A percentile compares a stretch with the other conserved stretches of the same genome.
These are phyloP conservation scores for Stagonosporopsis cucurbitacearum DNA, from an alignment of 2,329 filamentous ascomycete genomes.

Conservation along the genomic window DNA sequence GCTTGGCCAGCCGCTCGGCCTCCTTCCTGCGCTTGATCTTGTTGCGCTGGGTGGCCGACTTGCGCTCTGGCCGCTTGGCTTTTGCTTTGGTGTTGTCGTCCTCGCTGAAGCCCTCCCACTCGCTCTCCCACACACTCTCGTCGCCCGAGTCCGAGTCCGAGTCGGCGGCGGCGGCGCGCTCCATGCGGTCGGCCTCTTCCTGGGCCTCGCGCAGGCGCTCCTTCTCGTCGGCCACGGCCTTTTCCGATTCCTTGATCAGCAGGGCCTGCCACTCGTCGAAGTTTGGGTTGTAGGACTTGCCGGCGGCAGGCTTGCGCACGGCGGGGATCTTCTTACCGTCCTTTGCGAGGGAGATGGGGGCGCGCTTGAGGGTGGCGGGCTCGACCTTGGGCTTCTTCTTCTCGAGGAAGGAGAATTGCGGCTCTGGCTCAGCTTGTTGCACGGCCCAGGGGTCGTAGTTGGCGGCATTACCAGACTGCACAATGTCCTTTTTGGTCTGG, in stretches of 20 bases:
- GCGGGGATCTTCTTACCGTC: conserved; percentile 81
- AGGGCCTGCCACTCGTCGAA: conserved; percentile 86
- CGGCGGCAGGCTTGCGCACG: conserved; percentile 78
- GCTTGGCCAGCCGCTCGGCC: conserved; percentile 76
- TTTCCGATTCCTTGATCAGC: conserved; percentile 74
- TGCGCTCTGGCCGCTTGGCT: conserved; percentile 80
- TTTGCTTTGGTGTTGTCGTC: conserved; percentile 64
- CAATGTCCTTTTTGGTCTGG: conserved; percentile 56
- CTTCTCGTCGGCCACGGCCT: conserved; percentile 79
- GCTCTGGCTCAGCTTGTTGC: conserved; percentile 57
- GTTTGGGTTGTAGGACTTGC: conserved; percentile 89
- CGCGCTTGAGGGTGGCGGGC: conserved; percentile 76
- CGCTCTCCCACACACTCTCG: conserved; percentile 93
- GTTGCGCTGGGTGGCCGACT: conserved; percentile 86
- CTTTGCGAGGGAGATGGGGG: conserved; percentile 81
- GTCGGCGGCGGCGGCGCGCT: conserved; percentile 74
- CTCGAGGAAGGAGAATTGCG: conserved; percentile 69
- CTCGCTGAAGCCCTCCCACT: conserved; percentile 65
- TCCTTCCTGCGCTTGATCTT: conserved; percentile 88
- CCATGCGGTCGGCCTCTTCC: conserved; percentile 70
- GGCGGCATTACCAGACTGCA: conserved; percentile 63
- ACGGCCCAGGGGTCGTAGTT: conserved; percentile 80
- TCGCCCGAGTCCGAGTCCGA: conserved; percentile 80
- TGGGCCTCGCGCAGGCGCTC: conserved; percentile 72
- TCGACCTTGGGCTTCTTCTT: conserved; percentile 70